Evolutionary conservation across 805 yeast genomes (phyloP), one percentile per base, ranked within the genome.

Genomic region (Myxozyma lipomycoides): DNA sequence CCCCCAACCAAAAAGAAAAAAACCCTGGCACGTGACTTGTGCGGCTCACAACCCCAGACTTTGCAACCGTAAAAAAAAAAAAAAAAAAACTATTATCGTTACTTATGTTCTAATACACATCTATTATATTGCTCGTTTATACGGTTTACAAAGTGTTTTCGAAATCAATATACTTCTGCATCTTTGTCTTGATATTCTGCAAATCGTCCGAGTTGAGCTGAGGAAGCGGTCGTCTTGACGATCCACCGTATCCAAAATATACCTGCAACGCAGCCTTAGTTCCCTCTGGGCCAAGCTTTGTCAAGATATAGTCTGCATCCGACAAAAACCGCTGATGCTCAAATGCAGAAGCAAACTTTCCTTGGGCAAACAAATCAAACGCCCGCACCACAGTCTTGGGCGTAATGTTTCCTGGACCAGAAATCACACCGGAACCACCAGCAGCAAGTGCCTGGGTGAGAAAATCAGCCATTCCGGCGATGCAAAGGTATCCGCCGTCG

Each of bases 401-500:
- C 66, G 70, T 75, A 2, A 77, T 77, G 39, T 79, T 79, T 38
- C 75, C 68, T 36, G 77, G 66, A 6, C 80, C 82, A 60, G 77
- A 80, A 49, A 78, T 73, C 19, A 78, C 69, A 34, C 81, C 82
- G 43, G 69, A 64, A 50, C 71, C 72, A 19, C 80, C 80, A 22
- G 75, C 72, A 0, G 73, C 49, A 43, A 76, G 67, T 12, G 73
- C 75, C 36, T 81, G 81, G 32, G 75, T 61, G 30, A 78, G 65
- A 39, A 76, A 63, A 61, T 78, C 81, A 26, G 81, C 81, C 25
- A 76, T 66, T n/a, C 83, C 83, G 3, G 79, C 73, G 58, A 76
- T 70, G 37, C 72, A 62, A 21, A 64, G 52, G 66, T 77, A 78
- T 56, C 75, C 69, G 55, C 70, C 70, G 37, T 61, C 58, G 45